These are phyloP conservation scores for Neospora caninum DNA, from an alignment of 169 alveolate genomes.

Conservation along the genomic window DNA sequence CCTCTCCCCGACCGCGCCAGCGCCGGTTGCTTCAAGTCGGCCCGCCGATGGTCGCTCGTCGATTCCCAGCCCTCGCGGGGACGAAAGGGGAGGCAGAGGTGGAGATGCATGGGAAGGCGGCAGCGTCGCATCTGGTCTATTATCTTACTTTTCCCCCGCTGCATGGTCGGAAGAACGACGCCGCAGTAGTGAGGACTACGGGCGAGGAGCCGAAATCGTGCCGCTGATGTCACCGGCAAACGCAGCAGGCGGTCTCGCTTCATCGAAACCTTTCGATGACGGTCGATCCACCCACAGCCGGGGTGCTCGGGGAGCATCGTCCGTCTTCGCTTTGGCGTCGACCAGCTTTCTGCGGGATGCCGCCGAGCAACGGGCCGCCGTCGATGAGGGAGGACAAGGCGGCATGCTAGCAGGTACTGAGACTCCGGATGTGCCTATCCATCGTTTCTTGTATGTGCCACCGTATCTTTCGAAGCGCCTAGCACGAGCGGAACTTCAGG, in stretches of 20 bases:
- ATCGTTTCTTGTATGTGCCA: neutral
- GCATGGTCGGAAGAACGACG: neutral
- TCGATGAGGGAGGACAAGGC: neutral
- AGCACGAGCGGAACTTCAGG: neutral
- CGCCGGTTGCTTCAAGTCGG: neutral
- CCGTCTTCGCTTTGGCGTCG: neutral
- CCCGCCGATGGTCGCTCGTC: neutral
- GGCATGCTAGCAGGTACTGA: neutral
- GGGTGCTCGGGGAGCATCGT: neutral
- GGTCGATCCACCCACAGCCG: neutral
- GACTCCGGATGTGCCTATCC: neutral
- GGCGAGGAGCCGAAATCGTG: neutral
- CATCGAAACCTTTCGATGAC: neutral
- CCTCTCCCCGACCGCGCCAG: neutral
- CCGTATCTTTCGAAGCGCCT: slow-evolving; percentile 2
- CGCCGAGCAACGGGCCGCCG: neutral
- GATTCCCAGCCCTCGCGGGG: neutral
- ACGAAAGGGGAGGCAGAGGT: neutral
- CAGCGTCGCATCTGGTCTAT: neutral
- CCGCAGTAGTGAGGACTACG: neutral
- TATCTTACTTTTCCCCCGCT: neutral
- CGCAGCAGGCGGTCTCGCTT: neutral
- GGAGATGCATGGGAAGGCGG: neutral
- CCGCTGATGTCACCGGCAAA: neutral
- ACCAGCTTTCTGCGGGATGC: neutral